Conservation (phyloP, 768 basidiomycete genomes). For the Leccinum ochraceum region DNA sequence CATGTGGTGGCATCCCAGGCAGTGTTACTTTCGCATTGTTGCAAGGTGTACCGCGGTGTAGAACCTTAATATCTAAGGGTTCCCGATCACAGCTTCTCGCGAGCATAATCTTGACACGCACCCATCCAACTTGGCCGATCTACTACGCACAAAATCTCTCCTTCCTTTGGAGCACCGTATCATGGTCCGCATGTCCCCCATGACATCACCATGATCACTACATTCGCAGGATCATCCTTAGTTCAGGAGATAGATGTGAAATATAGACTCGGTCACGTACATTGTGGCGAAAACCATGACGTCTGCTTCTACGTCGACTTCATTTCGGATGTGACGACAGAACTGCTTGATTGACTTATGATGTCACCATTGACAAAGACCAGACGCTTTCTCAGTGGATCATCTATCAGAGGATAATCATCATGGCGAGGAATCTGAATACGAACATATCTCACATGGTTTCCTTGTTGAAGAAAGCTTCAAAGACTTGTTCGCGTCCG, state of each 20-base stretch:
- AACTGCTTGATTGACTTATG: constrained; percentile 43
- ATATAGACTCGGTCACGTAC: not conserved
- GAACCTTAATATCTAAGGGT: constrained; percentile 11
- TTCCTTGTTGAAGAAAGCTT: constrained; percentile 4
- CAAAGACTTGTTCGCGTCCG: constrained; percentile 6
- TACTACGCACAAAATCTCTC: constrained; percentile 57
- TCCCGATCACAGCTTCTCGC: constrained; percentile 30
- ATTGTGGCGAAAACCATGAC: constrained; percentile 25
- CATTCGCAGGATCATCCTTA: constrained; percentile 32
- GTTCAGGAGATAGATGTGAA: not conserved
- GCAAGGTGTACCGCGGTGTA: constrained; percentile 9
- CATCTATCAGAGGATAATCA: not conserved
- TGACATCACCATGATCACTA: constrained; percentile 39
- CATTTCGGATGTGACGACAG: constrained; percentile 24
- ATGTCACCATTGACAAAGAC: constrained; percentile 41
- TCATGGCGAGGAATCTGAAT: constrained; percentile 7
- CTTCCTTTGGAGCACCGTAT: constrained; percentile 39
- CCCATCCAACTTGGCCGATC: constrained; percentile 55
- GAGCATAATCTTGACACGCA: constrained; percentile 18
- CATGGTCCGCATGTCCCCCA: constrained; percentile 43
- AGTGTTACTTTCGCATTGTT: constrained; percentile 7
- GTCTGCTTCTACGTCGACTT: constrained; percentile 22
- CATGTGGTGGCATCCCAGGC: not conserved
- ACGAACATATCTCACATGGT: not conserved
- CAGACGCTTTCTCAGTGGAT: not conserved